These are phyloP conservation scores for Hyphopichia homilentoma DNA, from an alignment of 805 yeast genomes.

Conservation along the genomic window DNA sequence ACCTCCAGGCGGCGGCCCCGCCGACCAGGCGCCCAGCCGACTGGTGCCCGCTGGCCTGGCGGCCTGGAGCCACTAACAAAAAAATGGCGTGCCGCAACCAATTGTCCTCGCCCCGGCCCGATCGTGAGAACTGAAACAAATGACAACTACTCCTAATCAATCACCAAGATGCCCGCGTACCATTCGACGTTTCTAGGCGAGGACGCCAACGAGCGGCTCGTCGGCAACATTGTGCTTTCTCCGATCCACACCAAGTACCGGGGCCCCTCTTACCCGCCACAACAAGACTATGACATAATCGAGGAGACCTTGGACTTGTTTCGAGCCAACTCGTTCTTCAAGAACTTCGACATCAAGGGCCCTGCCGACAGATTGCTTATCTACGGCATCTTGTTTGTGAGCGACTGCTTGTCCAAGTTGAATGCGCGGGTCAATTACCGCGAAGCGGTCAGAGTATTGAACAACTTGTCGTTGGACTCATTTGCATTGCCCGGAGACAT, in stretches of 20 bases:
- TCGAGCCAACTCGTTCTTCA: slow-evolving; percentile 94
- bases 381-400: slow-evolving; percentile 86
- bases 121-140: no score
- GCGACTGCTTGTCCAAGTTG: slow-evolving; percentile 75
- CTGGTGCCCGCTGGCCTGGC: neutral
- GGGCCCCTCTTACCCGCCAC: slow-evolving; percentile 85
- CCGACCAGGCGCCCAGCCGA: neutral
- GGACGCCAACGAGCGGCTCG: slow-evolving; percentile 52
- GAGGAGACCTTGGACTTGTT: slow-evolving; percentile 91
- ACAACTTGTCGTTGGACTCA: slow-evolving; percentile 81
- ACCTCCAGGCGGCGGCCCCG: neutral
- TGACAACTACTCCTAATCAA: neutral
- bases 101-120: neutral
- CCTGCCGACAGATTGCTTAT: slow-evolving; percentile 90
- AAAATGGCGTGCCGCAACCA: neutral
- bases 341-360: slow-evolving; percentile 94
- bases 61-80: neutral
- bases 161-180: slow-evolving; percentile 52
- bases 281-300: slow-evolving; percentile 75
- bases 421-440: slow-evolving; percentile 43
- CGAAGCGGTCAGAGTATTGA: slow-evolving; percentile 67
- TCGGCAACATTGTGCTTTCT: slow-evolving; percentile 78
- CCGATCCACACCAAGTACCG: slow-evolving; percentile 82
- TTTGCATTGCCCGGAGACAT: slow-evolving; percentile 94
- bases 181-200: slow-evolving; percentile 76